These are phyloP conservation scores for Cardamine resedifolia DNA, from an alignment of 345 rosid species.

Conservation along the genomic window DNA sequence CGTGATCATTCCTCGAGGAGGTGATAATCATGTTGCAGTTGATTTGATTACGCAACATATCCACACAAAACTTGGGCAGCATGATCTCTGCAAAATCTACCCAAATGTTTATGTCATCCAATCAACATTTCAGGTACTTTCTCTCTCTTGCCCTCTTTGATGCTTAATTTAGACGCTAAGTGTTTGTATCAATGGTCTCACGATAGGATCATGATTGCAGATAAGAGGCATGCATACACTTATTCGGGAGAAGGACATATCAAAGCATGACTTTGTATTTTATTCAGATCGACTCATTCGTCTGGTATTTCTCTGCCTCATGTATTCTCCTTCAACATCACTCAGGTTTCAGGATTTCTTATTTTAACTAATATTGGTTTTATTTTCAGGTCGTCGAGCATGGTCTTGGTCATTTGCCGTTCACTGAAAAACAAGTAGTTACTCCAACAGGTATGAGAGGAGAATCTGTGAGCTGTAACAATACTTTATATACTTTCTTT, in stretches of 20 bases:
- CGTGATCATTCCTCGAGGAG: conserved; percentile 91
- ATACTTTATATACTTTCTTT: conserved; percentile 8
- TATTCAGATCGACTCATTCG: conserved; percentile 96
- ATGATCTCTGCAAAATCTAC: conserved; percentile 91
- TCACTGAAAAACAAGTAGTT: conserved; percentile 92
- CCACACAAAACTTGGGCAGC: conserved; percentile 90
- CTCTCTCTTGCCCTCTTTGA: neutral
- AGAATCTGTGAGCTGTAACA: conserved; percentile 10
- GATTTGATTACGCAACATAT: conserved; percentile 96
- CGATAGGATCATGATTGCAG: conserved; percentile 46
- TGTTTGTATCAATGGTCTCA: conserved; percentile 27
- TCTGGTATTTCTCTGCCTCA: conserved; percentile 53
- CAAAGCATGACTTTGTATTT: conserved; percentile 96
- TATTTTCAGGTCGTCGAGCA: conserved; percentile 88
- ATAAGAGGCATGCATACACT: conserved; percentile 99
- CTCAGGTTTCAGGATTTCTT: neutral
- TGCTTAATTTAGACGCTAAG: neutral
- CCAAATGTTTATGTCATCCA: conserved; percentile 79
- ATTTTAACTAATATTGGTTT: neutral
- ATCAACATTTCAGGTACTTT: conserved; percentile 84
- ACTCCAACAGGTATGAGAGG: conserved; percentile 78
- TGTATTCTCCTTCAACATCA: conserved; percentile 18
- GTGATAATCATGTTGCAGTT: conserved; percentile 92
- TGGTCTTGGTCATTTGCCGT: conserved; percentile 96
- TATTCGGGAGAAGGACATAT: conserved; percentile 87